Percentiles rank a stretch among this genome's conserved stretches.
These are phyloP conservation scores for Luvunga scandens DNA, from an alignment of 345 rosid genomes.

Conservation along the genomic window DNA sequence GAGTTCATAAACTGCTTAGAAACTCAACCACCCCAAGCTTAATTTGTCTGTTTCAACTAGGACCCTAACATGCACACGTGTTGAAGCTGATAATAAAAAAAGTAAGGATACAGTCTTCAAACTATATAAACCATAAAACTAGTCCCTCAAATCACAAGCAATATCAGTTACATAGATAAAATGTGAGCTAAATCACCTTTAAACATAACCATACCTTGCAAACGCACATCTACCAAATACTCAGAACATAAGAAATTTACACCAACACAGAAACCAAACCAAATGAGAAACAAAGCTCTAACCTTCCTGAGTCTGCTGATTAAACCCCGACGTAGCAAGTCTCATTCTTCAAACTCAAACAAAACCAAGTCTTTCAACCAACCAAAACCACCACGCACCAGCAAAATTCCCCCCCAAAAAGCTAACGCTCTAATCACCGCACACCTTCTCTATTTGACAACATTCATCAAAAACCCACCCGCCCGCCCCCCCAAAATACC, in stretches of 20 bases:
- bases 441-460: not conserved
- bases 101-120: not conserved
- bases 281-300: not conserved
- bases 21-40: not conserved
- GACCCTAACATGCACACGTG: not conserved
- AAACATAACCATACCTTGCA: not conserved
- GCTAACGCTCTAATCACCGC: not conserved
- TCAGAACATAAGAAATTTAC: not conserved
- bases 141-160: not conserved
- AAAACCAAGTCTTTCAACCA: constrained; percentile 3
- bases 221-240: not conserved
- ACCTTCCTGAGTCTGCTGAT: constrained; percentile 57
- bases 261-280: not conserved
- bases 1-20: not conserved
- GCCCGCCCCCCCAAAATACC: not conserved
- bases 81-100: not conserved
- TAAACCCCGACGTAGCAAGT: constrained; percentile 52
- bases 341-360: constrained; percentile 37
- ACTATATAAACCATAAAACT: not conserved
- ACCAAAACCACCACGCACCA: constrained; percentile 7
- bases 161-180: not conserved
- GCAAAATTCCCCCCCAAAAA: not conserved
- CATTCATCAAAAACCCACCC: constrained; percentile 16
- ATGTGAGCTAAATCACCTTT: not conserved
- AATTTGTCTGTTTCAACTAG: not conserved